phyloP scores from a whole-genome alignment of 1,284 basidiomycete genomes.

The Cryptococcus sp. region DNA sequence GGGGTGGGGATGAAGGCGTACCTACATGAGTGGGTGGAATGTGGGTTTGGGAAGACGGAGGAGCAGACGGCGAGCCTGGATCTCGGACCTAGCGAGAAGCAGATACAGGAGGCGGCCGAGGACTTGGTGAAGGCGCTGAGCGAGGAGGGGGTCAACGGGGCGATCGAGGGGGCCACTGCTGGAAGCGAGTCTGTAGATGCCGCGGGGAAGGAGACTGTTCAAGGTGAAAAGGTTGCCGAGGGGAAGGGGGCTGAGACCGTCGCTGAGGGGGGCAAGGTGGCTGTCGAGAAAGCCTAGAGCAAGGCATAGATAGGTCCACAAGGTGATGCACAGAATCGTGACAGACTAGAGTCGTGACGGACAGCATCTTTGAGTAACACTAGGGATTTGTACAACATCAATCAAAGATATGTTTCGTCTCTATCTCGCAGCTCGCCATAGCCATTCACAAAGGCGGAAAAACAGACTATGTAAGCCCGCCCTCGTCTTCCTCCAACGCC shows the following conservation, averaged over 20 bases:
- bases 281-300: slow-evolving; percentile 1
- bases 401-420: background rate
- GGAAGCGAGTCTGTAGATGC: slow-evolving; percentile 13
- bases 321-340: slow-evolving; percentile 1
- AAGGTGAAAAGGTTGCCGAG: slow-evolving; percentile 2
- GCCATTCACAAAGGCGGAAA: background rate
- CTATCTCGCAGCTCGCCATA: background rate
- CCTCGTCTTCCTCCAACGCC: slow-evolving; percentile 62
- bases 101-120: slow-evolving; percentile 24
- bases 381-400: background rate
- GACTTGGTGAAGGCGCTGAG: slow-evolving; percentile 26
- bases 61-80: slow-evolving; percentile 5
- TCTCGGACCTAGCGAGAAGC: slow-evolving; percentile 7
- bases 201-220: background rate
- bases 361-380: background rate
- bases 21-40: slow-evolving; percentile 67
- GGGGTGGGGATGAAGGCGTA: slow-evolving; percentile 84
- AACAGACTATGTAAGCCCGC: slow-evolving; percentile 48
- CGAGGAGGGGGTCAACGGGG: slow-evolving; percentile 18
- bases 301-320: background rate
- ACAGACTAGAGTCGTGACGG: background rate
- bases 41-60: slow-evolving; percentile 59
- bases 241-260: slow-evolving; percentile 1
- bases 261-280: slow-evolving; percentile 1
- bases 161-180: slow-evolving; percentile 22